phyloP scores from a whole-genome alignment of 192 early-diverging fungal species.

The Podochytrium sp. region DNA sequence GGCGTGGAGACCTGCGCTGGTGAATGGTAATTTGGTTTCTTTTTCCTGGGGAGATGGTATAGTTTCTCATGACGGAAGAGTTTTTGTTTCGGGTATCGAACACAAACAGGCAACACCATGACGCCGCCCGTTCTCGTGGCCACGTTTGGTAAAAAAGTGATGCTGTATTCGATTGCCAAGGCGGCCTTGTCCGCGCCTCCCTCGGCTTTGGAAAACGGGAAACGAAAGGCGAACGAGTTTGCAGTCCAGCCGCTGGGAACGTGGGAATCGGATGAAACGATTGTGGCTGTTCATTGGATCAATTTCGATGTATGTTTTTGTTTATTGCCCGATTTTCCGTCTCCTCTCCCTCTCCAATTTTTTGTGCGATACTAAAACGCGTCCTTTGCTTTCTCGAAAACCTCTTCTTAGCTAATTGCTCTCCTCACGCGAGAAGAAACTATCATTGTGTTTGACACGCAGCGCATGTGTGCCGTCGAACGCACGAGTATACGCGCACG shows the following conservation, averaged over 20 bases:
- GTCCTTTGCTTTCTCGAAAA: too few relatives aligned
- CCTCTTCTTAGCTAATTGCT: slow-evolving; percentile 11
- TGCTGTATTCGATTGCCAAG: slow-evolving; percentile 7
- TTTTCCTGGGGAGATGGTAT: background rate
- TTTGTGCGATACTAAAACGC: too few relatives aligned
- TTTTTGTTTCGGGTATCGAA: too few relatives aligned
- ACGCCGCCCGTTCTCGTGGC: background rate
- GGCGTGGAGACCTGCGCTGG: slow-evolving; percentile 7
- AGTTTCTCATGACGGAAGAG: too few relatives aligned
- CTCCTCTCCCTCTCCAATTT: background rate
- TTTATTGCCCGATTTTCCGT: background rate
- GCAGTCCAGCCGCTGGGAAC: background rate
- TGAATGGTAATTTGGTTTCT: too few relatives aligned
- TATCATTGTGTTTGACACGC: slow-evolving; percentile 34
- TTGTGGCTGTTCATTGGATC: slow-evolving; percentile 47
- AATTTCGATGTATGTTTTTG: slow-evolving; percentile 34
- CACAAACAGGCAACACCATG: background rate
- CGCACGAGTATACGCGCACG: slow-evolving; percentile 9
- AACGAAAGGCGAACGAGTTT: background rate
- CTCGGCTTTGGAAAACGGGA: background rate
- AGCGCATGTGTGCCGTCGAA: slow-evolving; percentile 32
- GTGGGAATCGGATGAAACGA: slow-evolving; percentile 29
- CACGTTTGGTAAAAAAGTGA: slow-evolving; percentile 31
- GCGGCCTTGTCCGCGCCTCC: too few relatives aligned
- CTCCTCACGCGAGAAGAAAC: slow-evolving; percentile 24